These are phyloP conservation scores for Clarireedia hainanense DNA, from an alignment of 2,329 filamentous ascomycete genomes.

Conservation along the genomic window DNA sequence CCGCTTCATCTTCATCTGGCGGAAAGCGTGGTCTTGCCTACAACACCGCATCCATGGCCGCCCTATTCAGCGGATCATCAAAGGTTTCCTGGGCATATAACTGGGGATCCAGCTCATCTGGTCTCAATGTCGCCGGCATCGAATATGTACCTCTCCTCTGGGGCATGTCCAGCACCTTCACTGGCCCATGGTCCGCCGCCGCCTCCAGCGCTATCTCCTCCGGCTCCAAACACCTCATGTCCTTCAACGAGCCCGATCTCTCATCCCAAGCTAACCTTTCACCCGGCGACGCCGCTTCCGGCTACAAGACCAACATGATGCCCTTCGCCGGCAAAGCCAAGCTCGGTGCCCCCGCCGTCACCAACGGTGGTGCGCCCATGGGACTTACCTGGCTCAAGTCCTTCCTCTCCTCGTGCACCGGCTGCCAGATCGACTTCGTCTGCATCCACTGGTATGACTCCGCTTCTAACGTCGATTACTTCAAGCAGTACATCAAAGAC, in stretches of 20 bases:
- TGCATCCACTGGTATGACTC: conserved; percentile 40
- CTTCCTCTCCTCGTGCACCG: conserved; percentile 36
- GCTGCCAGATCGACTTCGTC: conserved; percentile 38
- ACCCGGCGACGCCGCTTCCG: conserved; percentile 31
- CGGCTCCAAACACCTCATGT: conserved; percentile 51
- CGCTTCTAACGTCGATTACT: conserved; percentile 31
- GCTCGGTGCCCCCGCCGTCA: conserved; percentile 40
- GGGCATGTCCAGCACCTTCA: conserved; percentile 38
- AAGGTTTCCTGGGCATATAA: conserved; percentile 58
- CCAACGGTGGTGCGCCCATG: conserved; percentile 35
- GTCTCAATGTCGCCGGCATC: conserved; percentile 35
- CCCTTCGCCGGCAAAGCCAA: conserved; percentile 36
- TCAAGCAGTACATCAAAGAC: conserved; percentile 35
- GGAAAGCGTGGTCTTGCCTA: conserved; percentile 59
- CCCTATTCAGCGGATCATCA: conserved; percentile 37
- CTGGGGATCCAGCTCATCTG: conserved; percentile 46
- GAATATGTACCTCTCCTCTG: conserved; percentile 63
- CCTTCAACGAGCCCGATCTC: conserved; percentile 68
- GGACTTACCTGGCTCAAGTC: conserved; percentile 37
- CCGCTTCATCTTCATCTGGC: not conserved
- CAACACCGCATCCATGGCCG: conserved; percentile 49
- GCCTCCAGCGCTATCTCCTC: conserved; percentile 43
- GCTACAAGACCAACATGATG: conserved; percentile 37
- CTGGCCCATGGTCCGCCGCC: conserved; percentile 41
- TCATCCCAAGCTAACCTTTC: conserved; percentile 45